Percentiles rank a stretch among this genome's conserved stretches.
phyloP scores from a whole-genome alignment of 805 yeast species.

The Candida succiphila region DNA sequence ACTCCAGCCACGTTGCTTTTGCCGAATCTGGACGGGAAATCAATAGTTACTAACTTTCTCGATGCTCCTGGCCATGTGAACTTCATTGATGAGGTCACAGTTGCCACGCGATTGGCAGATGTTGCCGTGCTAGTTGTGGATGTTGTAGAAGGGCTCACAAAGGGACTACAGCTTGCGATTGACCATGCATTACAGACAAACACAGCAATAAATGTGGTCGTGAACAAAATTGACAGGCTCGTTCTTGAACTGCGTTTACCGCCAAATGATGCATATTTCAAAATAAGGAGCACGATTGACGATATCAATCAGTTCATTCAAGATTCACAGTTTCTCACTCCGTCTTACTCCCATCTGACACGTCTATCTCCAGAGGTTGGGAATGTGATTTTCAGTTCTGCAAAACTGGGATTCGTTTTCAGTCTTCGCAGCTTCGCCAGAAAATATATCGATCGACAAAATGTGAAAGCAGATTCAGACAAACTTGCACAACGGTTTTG shows the following conservation, averaged over 20 bases:
- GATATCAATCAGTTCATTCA: conserved; percentile 49
- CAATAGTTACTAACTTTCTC: conserved; percentile 50
- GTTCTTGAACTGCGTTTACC: conserved; percentile 71
- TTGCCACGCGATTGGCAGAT: conserved; percentile 51
- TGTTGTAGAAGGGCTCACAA: conserved; percentile 70
- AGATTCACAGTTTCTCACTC: neutral
- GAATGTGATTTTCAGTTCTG: conserved; percentile 71
- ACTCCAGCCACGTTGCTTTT: conserved; percentile 54
- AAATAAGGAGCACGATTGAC: conserved; percentile 50
- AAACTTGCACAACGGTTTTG: conserved; percentile 52
- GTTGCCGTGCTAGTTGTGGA: conserved; percentile 69
- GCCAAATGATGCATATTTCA: conserved; percentile 61
- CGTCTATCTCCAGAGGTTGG: conserved; percentile 49
- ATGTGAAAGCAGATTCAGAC: conserved; percentile 18
- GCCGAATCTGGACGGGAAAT: conserved; percentile 40
- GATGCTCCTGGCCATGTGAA: conserved; percentile 93
- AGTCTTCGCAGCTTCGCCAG: conserved; percentile 55
- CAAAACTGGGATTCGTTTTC: conserved; percentile 54
- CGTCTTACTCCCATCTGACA: conserved; percentile 18
- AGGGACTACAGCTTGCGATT: conserved; percentile 42
- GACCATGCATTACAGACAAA: conserved; percentile 40
- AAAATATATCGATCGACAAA: conserved; percentile 31
- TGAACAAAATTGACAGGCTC: conserved; percentile 83
- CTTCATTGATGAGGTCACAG: conserved; percentile 66
- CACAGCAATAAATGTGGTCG: conserved; percentile 45